These are phyloP conservation scores for Penstemon newberryi DNA, from an alignment of 257 asterid species.

Conservation along the genomic window DNA sequence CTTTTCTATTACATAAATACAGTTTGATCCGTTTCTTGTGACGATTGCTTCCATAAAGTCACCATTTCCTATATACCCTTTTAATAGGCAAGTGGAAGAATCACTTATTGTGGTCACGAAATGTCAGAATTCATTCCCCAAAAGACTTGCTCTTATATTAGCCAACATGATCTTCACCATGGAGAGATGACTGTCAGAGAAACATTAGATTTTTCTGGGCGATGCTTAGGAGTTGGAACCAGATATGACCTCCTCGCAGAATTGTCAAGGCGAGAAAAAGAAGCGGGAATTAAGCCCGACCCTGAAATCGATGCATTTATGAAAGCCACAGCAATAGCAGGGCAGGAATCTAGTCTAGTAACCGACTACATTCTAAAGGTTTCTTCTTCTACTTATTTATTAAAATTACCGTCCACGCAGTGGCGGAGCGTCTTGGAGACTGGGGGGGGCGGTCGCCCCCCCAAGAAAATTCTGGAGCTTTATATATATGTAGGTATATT, in stretches of 20 bases:
- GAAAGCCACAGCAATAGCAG: conserved; percentile 85
- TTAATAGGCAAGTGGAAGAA: conserved; percentile 59
- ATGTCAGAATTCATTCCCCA: conserved; percentile 75
- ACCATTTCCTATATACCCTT: conserved; percentile 2
- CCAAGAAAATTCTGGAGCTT: too few species aligned
- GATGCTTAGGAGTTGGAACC: conserved; percentile 93
- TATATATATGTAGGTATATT: too few species aligned
- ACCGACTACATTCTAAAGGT: conserved; percentile 87
- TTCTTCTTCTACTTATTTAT: conserved; percentile 11
- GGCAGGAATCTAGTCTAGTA: conserved; percentile 82
- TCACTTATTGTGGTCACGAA: conserved; percentile 87
- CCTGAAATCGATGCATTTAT: conserved; percentile 88
- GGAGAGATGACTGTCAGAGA: conserved; percentile 95
- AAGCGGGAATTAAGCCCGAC: conserved; percentile 82
- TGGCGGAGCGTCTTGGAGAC: too few species aligned
- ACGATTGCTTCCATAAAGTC: background rate
- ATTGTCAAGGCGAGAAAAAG: conserved; percentile 70
- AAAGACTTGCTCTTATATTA: conserved; percentile 82
- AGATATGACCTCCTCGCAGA: conserved; percentile 82
- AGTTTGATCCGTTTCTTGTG: background rate
- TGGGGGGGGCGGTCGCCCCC: too few species aligned
- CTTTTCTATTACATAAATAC: background rate
- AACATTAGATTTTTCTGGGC: conserved; percentile 74
- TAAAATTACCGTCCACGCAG: too few species aligned
- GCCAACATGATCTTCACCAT: conserved; percentile 88